Evolutionary conservation across 306 rosid species (phyloP).

Genomic region (Ammopiptanthus mongolicus): DNA sequence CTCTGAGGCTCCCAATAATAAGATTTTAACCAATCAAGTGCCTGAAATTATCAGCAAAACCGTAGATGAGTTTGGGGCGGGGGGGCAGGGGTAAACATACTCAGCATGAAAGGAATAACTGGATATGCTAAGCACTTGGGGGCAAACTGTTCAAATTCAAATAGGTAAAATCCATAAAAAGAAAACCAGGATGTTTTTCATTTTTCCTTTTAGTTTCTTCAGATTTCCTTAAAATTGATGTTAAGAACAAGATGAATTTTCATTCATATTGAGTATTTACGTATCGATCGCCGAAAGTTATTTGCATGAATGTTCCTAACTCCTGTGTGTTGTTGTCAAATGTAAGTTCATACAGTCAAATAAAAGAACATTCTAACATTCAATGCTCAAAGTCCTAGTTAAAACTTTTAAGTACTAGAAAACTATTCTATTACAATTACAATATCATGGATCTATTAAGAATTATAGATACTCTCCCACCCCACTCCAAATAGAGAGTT

Average conservation of each 20-base stretch:
- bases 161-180: too few relatives aligned
- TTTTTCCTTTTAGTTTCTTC: neutral
- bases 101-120: too few relatives aligned
- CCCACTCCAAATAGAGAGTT: too few relatives aligned
- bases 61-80: too few relatives aligned
- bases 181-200: too few relatives aligned
- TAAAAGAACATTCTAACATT: neutral
- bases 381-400: neutral
- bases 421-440: neutral
- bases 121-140: too few relatives aligned
- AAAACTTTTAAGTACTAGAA: neutral
- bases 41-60: conserved; percentile 65
- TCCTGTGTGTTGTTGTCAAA: neutral
- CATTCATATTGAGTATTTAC: neutral
- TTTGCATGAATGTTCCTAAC: neutral
- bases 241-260: neutral
- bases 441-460: conserved; percentile 8
- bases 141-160: too few relatives aligned
- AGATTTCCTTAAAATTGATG: neutral
- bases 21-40: conserved; percentile 86
- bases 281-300: neutral
- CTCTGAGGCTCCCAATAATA: conserved; percentile 96
- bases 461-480: too few relatives aligned
- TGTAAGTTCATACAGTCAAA: neutral
- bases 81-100: too few relatives aligned